These are phyloP conservation scores for Colletotrichum sp. DNA, from an alignment of 2,329 filamentous ascomycete genomes.

Conservation along the genomic window DNA sequence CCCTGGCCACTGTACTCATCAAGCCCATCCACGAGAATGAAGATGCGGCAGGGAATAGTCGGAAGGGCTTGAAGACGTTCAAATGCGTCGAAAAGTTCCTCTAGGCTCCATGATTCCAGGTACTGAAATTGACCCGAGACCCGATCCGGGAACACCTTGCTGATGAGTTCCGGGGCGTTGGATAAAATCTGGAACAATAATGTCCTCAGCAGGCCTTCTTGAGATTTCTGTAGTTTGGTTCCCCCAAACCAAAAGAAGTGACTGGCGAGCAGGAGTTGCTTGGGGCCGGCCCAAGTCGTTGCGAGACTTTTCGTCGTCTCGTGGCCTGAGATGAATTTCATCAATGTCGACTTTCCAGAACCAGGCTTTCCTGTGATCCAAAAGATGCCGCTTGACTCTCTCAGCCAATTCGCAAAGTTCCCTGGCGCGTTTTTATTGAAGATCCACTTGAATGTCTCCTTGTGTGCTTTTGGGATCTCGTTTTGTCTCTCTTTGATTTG, in stretches of 20 bases:
- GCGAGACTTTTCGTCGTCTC: conserved; percentile 24
- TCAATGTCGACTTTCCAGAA: conserved; percentile 50
- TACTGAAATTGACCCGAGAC: neutral
- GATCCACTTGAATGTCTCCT: conserved; percentile 40
- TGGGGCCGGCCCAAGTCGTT: conserved; percentile 32
- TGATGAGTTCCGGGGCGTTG: neutral
- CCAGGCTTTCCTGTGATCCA: conserved; percentile 48
- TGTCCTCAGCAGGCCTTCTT: conserved; percentile 38
- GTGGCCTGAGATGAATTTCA: conserved; percentile 39
- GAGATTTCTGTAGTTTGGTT: conserved; percentile 39
- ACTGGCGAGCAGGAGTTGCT: conserved; percentile 31
- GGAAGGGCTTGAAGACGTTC: conserved; percentile 7
- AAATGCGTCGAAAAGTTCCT: conserved; percentile 28
- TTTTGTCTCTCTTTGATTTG: neutral
- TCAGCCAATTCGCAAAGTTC: conserved; percentile 30
- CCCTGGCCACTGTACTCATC: conserved; percentile 37
- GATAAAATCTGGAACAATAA: conserved; percentile 14
- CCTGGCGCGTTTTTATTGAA: conserved; percentile 25
- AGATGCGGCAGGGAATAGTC: neutral
- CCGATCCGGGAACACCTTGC: neutral
- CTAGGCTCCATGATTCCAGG: conserved; percentile 26
- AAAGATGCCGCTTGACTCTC: conserved; percentile 28
- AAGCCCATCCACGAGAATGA: conserved; percentile 33
- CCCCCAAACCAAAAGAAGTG: conserved; percentile 49
- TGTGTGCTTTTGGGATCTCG: conserved; percentile 37